Evolutionary conservation across 371 early-diverging fungal genomes (phyloP), one percentile per base, ranked within the genome.

Genomic region (Mortierella sp.): DNA sequence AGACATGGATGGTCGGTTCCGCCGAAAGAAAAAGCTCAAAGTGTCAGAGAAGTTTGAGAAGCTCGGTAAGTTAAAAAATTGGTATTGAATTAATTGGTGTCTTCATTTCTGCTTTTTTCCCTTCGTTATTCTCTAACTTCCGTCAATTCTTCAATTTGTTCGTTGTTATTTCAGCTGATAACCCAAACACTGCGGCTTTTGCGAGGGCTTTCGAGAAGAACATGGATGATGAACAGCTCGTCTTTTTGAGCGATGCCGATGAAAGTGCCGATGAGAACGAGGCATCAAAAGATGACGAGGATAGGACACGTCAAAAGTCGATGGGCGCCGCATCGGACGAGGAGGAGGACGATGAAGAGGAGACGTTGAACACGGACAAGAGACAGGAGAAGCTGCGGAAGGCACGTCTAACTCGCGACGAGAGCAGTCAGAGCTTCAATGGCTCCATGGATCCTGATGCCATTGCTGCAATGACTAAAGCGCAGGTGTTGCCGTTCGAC

Each of bases 41-140:
- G 74, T 85, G 43, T 71, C 81, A 1, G 86, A 85, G 50, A 85
- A 81, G 71, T 78, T 85, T 78, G 86, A 85, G 69, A 79, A 79
- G 46, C 82, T 85, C 19, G 84, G 84, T 80, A 83, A 37, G 80
- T 26, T 6, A 3, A 21, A 31, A 54, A 24, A 8, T 46, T 16
- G 26, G n/a, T 13, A 13, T 57, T 10, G n/a, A 54, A 24, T 6
- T 57, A 13, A 14, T 0, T 11, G 3, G 4, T 46, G 26, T 16
- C 6, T 16, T 31, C 28, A 16, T 1, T 28, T 26, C 11, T 5
- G 40, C n/a, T 34, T 28, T 26, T 44, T 5, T 24, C 26, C n/a
- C 37, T 8, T 69, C 43, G 0, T 55, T 70, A n/a, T 19, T 69
- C 43, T 40, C 43, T 40, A 40, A 40, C 43, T 6, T 40, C 43